These are phyloP conservation scores for Globisporangium canariense DNA, from an alignment of 352 stramenopile species.

Conservation along the genomic window DNA sequence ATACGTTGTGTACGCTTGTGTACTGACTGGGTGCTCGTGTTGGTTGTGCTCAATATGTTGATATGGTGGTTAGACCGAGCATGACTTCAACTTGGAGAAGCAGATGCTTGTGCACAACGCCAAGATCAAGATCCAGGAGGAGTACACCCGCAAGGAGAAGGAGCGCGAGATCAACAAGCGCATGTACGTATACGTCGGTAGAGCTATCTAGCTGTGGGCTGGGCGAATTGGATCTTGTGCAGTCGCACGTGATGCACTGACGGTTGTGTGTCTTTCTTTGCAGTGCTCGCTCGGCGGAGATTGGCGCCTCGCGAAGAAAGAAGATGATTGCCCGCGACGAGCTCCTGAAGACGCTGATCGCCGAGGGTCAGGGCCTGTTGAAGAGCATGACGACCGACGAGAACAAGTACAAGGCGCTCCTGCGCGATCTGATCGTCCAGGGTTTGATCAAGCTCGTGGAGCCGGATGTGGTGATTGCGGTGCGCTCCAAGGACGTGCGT, in stretches of 20 bases:
- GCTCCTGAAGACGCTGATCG: slow-evolving; percentile 82
- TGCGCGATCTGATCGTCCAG: slow-evolving; percentile 97
- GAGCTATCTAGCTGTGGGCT: background rate
- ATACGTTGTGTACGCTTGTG: background rate
- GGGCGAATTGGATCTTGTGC: background rate
- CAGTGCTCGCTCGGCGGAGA: slow-evolving; percentile 89
- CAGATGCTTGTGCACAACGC: slow-evolving; percentile 98
- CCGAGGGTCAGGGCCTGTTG: slow-evolving; percentile 56
- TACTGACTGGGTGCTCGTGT: background rate
- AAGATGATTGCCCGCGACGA: slow-evolving; percentile 96
- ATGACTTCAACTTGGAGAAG: slow-evolving; percentile 99
- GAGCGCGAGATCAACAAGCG: slow-evolving; percentile 94
- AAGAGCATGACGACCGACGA: slow-evolving; percentile 53
- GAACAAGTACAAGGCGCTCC: slow-evolving; percentile 91
- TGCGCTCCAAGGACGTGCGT: slow-evolving; percentile 89
- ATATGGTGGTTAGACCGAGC: slow-evolving; percentile 86
- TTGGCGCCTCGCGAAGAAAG: slow-evolving; percentile 93
- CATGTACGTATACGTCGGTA: slow-evolving; percentile 48
- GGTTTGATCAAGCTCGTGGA: slow-evolving; percentile 98
- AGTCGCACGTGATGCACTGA: background rate
- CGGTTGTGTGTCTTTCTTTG: background rate
- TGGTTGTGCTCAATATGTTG: too few relatives aligned
- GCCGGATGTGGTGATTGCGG: slow-evolving; percentile 91
- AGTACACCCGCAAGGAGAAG: slow-evolving; percentile 98
- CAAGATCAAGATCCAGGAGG: slow-evolving; percentile 97